A percentile compares a stretch with the other conserved stretches of the same genome.
phyloP scores from a whole-genome alignment of 768 basidiomycete genomes.

The Kwoniella heveanensis region DNA sequence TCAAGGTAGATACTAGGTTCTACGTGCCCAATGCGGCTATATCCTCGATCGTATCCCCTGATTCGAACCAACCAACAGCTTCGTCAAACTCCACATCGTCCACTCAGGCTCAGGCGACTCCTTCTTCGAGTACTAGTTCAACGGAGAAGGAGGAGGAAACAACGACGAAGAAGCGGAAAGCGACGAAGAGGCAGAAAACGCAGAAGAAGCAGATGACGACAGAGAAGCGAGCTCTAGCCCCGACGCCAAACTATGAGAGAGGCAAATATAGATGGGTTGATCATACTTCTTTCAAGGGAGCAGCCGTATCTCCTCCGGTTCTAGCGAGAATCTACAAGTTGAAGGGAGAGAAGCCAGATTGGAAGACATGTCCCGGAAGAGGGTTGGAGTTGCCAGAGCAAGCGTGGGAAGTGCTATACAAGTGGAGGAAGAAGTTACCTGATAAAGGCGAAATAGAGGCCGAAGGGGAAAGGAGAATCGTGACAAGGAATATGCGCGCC shows the following conservation, averaged over 20 bases:
- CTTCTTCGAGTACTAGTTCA: neutral
- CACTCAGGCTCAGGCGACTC: neutral
- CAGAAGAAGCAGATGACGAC: neutral
- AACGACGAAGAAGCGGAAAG: neutral
- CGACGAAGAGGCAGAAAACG: too few species aligned
- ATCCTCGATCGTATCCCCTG: too few species aligned
- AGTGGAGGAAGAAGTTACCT: constrained; percentile 19
- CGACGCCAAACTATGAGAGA: too few species aligned
- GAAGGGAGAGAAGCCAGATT: constrained; percentile 7
- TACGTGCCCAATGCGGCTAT: constrained; percentile 1
- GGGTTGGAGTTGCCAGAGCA: constrained; percentile 8
- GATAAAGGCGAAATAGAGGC: constrained; percentile 10
- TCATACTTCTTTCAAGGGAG: constrained; percentile 14
- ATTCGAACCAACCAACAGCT: neutral
- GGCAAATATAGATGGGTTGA: constrained; percentile 18
- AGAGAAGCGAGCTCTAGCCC: too few species aligned
- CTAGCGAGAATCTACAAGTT: constrained; percentile 17
- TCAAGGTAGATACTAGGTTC: constrained; percentile 9
- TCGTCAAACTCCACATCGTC: neutral
- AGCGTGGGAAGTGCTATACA: constrained; percentile 16
- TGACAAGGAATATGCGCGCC: constrained; percentile 25
- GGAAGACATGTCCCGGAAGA: constrained; percentile 10
- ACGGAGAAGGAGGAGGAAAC: too few species aligned
- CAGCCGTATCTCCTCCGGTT: constrained; percentile 7
- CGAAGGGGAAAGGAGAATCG: constrained; percentile 2